Percentiles rank a stretch among this genome's conserved stretches.
Evolutionary conservation across 2,329 filamentous ascomycete genomes (phyloP).

Genomic region (Hyphodiscus sp.): DNA sequence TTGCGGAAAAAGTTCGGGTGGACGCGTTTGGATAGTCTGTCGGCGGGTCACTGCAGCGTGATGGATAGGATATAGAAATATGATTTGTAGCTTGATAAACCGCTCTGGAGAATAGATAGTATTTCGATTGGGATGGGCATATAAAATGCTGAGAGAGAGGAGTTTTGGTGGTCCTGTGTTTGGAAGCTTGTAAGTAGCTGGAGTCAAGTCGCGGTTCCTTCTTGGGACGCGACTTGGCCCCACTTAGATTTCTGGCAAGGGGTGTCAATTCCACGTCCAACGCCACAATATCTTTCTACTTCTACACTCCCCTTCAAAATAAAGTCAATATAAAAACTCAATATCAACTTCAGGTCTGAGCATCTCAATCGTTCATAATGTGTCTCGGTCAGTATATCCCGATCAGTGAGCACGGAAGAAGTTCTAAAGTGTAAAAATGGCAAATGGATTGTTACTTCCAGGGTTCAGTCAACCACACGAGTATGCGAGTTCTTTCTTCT

Average conservation of each 20-base stretch:
- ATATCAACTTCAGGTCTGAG: too few relatives aligned
- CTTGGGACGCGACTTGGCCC: background rate
- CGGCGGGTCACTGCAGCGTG: background rate
- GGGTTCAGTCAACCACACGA: too few relatives aligned
- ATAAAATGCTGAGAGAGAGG: background rate
- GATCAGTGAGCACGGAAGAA: too few relatives aligned
- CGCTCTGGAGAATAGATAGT: background rate
- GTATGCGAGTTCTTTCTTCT: too few relatives aligned
- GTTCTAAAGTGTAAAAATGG: too few relatives aligned
- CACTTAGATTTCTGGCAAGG: background rate
- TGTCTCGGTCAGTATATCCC: too few relatives aligned
- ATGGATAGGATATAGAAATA: background rate
- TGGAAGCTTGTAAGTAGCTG: background rate
- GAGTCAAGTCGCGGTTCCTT: background rate
- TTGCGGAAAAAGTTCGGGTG: background rate
- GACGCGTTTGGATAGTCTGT: background rate
- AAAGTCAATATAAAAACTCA: too few relatives aligned
- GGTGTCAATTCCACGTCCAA: background rate
- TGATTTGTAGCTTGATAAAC: background rate
- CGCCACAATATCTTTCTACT: background rate
- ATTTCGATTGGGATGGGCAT: background rate
- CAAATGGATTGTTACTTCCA: too few relatives aligned
- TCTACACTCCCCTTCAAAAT: background rate
- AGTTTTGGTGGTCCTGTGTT: background rate
- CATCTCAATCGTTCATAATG: too few relatives aligned